A percentile compares a stretch with the other conserved stretches of the same genome.
Conservation (phyloP, 2,329 filamentous ascomycete species). For the Macroventuria anomochaeta region DNA sequence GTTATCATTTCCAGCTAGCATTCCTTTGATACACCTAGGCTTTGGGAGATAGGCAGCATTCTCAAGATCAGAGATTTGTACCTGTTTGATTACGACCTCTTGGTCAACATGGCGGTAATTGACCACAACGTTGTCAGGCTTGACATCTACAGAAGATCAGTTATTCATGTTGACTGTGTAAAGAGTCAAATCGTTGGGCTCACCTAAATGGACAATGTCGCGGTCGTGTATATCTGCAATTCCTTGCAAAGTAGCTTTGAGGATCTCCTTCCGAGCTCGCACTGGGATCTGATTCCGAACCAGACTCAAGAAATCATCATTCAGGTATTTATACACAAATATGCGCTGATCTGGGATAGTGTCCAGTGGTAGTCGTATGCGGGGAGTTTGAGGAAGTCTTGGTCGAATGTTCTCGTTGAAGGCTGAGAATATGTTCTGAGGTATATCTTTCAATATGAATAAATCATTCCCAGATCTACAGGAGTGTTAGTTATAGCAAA, state of each 20-base stretch:
- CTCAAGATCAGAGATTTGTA: slow-evolving; percentile 39
- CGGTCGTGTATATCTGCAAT: slow-evolving; percentile 33
- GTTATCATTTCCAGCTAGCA: slow-evolving; percentile 39
- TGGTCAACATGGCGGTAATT: slow-evolving; percentile 19
- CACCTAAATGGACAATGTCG: slow-evolving; percentile 39
- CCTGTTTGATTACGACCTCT: slow-evolving; percentile 24
- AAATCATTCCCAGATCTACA: slow-evolving; percentile 23
- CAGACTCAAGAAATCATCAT: slow-evolving; percentile 28
- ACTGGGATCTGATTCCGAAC: slow-evolving; percentile 22
- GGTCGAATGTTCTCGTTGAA: slow-evolving; percentile 34
- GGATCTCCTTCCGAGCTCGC: slow-evolving; percentile 27
- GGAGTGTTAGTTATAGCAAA: slow-evolving; percentile 6
- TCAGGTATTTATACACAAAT: slow-evolving; percentile 34
- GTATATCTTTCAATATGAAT: slow-evolving; percentile 36
- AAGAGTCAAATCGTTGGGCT: no score
- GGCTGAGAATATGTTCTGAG: slow-evolving; percentile 21
- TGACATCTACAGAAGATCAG: slow-evolving; percentile 33
- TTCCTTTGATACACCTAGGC: slow-evolving; percentile 38
- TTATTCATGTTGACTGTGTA: no score
- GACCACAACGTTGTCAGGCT: slow-evolving; percentile 41
- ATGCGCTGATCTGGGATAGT: slow-evolving; percentile 27
- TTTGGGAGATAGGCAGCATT: slow-evolving; percentile 47
- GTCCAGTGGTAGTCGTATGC: slow-evolving; percentile 29
- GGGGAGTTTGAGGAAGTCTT: slow-evolving; percentile 25
- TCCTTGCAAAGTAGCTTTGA: slow-evolving; percentile 32